Conservation (phyloP, 2,329 filamentous ascomycete species). For the Cryphonectria radicalis region DNA sequence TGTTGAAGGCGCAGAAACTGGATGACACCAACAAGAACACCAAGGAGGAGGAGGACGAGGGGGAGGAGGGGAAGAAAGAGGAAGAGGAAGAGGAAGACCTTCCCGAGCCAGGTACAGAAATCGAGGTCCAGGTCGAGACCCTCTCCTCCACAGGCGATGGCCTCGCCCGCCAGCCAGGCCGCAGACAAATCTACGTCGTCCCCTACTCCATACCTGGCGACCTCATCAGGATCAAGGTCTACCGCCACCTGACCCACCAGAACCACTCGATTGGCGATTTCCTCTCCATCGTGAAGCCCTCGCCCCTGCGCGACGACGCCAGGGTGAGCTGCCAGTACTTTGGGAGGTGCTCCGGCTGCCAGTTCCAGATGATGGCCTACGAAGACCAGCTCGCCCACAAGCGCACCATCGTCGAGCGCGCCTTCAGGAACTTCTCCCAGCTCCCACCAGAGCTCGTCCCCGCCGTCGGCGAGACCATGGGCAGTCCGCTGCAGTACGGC, state of each 20-base stretch:
- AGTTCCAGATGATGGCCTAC: constrained; percentile 97
- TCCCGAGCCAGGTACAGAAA: constrained; percentile 72
- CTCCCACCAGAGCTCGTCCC: constrained; percentile 78
- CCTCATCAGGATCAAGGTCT: constrained; percentile 75
- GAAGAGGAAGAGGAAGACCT: constrained; percentile 42
- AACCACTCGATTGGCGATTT: constrained; percentile 82
- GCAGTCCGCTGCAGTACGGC: constrained; percentile 86
- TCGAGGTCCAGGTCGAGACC: constrained; percentile 79
- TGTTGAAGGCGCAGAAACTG: constrained; percentile 51
- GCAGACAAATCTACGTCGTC: constrained; percentile 77
- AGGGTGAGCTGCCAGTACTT: constrained; percentile 88
- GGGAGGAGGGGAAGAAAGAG: constrained; percentile 34
- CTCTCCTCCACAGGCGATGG: constrained; percentile 93
- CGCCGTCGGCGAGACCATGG: constrained; percentile 79
- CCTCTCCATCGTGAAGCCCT: constrained; percentile 74
- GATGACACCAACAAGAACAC: constrained; percentile 36
- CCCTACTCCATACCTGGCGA: constrained; percentile 91
- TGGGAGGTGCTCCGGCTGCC: constrained; percentile 83
- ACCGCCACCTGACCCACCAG: constrained; percentile 68
- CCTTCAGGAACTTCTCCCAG: constrained; percentile 88
- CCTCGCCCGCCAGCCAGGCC: constrained; percentile 71
- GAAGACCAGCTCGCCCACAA: constrained; percentile 84
- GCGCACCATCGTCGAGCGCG: constrained; percentile 83
- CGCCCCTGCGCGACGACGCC: constrained; percentile 74
- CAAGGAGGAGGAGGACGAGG: constrained; percentile 37